phyloP scores from a whole-genome alignment of 139 green algal species.

The Limnomonas spitsbergensis region DNA sequence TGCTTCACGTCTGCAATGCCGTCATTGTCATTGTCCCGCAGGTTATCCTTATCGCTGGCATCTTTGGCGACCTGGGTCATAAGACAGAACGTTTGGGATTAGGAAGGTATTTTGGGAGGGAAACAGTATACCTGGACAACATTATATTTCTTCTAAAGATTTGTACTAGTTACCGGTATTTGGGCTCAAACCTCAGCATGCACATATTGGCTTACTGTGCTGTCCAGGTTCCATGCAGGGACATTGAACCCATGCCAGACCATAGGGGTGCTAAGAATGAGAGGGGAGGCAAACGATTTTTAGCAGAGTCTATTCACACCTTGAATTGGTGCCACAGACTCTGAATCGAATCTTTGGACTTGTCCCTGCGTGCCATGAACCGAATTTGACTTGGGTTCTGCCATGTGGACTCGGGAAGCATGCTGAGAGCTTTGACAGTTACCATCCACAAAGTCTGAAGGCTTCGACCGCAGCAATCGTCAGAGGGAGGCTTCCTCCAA shows the following conservation, averaged over 20 bases:
- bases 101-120: too few relatives aligned
- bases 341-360: background rate
- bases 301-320: too few relatives aligned
- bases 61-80: slow-evolving; percentile 3
- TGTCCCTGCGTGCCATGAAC: slow-evolving; percentile 1
- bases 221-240: too few relatives aligned
- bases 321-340: slow-evolving; percentile 1
- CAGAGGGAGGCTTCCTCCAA: slow-evolving; percentile 4
- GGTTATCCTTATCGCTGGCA: slow-evolving; percentile 21
- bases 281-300: too few relatives aligned
- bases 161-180: background rate
- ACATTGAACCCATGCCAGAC: too few relatives aligned
- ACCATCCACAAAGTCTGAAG: slow-evolving; percentile 19
- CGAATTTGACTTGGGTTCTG: background rate
- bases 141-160: background rate
- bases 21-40: slow-evolving; percentile 24
- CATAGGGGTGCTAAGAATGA: too few relatives aligned
- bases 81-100: background rate
- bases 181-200: background rate
- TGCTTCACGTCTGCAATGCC: slow-evolving; percentile 26
- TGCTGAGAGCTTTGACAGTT: background rate
- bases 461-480: slow-evolving; percentile 15
- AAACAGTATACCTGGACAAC: too few relatives aligned
- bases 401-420: background rate
- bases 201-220: background rate